Evolutionary conservation across 2,329 filamentous ascomycete species (phyloP).

Genomic region (Paracorniculantispora psalliotae): DNA sequence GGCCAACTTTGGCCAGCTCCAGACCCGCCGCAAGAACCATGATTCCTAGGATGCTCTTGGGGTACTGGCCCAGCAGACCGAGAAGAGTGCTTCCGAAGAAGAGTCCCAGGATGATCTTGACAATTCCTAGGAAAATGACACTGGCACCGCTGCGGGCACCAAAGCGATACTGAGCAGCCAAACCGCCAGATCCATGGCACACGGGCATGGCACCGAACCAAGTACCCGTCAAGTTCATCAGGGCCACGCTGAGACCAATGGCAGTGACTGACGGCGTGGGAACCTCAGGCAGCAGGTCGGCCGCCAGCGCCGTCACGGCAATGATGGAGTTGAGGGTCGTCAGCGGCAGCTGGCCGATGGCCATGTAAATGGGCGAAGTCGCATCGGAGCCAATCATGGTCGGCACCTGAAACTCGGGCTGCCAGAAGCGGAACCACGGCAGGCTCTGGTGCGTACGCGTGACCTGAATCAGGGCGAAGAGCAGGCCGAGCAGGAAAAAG

Average conservation of each 20-base stretch:
- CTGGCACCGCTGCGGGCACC: conserved; percentile 83
- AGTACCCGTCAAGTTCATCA: conserved; percentile 79
- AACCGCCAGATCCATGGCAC: conserved; percentile 85
- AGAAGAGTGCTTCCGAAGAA: conserved; percentile 71
- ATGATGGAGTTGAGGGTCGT: conserved; percentile 92
- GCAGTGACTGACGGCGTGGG: conserved; percentile 66
- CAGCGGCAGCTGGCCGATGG: conserved; percentile 80
- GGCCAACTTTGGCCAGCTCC: conserved; percentile 80
- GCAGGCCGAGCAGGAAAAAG: conserved; percentile 63
- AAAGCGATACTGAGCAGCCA: conserved; percentile 88
- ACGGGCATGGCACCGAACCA: conserved; percentile 96
- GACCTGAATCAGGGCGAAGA: conserved; percentile 51
- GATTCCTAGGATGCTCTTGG: conserved; percentile 70
- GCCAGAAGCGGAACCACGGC: conserved; percentile 56
- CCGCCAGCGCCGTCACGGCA: conserved; percentile 73
- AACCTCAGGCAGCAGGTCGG: conserved; percentile 68
- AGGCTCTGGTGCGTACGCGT: conserved; percentile 30
- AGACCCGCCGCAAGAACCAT: conserved; percentile 88
- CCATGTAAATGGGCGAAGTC: conserved; percentile 48
- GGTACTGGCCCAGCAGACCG: conserved; percentile 65
- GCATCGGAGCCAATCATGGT: conserved; percentile 26
- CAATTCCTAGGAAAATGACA: conserved; percentile 69
- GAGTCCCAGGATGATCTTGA: conserved; percentile 73
- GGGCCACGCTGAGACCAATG: conserved; percentile 73
- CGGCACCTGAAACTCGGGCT: conserved; percentile 42